Evolutionary conservation across 2,329 filamentous ascomycete genomes (phyloP).

Genomic region (Arthroderma sp.): DNA sequence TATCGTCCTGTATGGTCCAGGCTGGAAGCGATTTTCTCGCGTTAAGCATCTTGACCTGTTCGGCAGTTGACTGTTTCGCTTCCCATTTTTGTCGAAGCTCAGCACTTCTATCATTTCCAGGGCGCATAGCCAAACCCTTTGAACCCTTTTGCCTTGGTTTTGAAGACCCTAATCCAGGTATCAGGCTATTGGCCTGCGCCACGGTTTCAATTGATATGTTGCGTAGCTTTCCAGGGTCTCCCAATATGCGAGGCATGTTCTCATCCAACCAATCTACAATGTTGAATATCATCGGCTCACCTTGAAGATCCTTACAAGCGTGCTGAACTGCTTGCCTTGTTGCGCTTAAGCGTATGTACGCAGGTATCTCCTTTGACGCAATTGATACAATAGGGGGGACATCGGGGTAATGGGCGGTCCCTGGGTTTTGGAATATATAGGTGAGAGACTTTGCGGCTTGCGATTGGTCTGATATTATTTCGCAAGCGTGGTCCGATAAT

Average conservation of each 20-base stretch:
- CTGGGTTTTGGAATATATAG: conserved; percentile 57
- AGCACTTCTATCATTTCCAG: conserved; percentile 44
- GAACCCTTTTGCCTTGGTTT: conserved; percentile 31
- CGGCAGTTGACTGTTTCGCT: conserved; percentile 48
- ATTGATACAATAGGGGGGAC: conserved; percentile 56
- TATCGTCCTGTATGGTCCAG: conserved; percentile 66
- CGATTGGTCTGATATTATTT: conserved; percentile 49
- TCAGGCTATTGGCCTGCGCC: conserved; percentile 45
- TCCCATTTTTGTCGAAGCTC: conserved; percentile 53
- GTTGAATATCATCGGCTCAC: conserved; percentile 84
- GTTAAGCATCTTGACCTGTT: conserved; percentile 61
- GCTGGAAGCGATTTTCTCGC: conserved; percentile 67
- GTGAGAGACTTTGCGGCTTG: conserved; percentile 33
- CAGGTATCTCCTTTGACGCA: conserved; percentile 55
- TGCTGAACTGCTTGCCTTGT: conserved; percentile 63
- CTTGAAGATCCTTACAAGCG: conserved; percentile 55
- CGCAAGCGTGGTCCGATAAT: conserved; percentile 50
- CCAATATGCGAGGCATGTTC: conserved; percentile 67
- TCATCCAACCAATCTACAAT: conserved; percentile 85
- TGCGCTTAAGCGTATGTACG: conserved; percentile 85
- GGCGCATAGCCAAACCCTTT: conserved; percentile 50
- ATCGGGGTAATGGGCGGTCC: conserved; percentile 52
- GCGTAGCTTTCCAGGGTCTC: conserved; percentile 67
- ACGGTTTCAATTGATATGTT: conserved; percentile 72
- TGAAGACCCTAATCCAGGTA: conserved; percentile 2